Conservation (phyloP, 1,139 yeast species). For the Scheffersomyces insectosa region DNA sequence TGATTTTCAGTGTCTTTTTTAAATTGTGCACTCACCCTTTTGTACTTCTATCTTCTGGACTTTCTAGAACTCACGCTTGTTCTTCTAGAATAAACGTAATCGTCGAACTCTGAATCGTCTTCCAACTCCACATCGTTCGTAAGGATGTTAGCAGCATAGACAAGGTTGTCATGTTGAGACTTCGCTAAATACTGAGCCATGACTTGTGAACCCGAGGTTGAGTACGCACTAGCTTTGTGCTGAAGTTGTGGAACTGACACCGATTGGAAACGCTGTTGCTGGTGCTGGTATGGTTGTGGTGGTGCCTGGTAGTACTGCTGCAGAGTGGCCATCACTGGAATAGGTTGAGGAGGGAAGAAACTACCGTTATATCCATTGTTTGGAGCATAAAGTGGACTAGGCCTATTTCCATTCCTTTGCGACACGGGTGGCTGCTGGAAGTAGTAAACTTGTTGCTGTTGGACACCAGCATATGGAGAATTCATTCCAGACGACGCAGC, state of each 20-base stretch:
- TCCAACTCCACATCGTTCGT: constrained; percentile 18
- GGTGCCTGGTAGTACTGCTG: constrained; percentile 10
- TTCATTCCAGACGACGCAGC: constrained; percentile 7
- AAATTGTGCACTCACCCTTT: background rate
- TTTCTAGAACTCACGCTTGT: background rate
- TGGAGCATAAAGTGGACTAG: background rate
- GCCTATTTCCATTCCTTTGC: background rate
- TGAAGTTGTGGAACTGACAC: constrained; percentile 1
- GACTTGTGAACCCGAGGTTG: constrained; percentile 68
- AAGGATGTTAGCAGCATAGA: constrained; percentile 56
- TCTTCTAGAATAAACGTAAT: constrained; percentile 1
- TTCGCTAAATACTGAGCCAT: constrained; percentile 78
- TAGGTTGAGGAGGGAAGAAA: constrained; percentile 9
- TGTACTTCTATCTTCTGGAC: constrained; percentile 1
- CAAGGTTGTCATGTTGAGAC: constrained; percentile 60
- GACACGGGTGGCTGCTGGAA: background rate
- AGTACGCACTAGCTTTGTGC: constrained; percentile 12
- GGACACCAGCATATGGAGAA: constrained; percentile 17
- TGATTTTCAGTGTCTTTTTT: background rate
- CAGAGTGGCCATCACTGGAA: constrained; percentile 1
- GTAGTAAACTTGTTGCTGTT: constrained; percentile 16
- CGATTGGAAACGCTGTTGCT: background rate
- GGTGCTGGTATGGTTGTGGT: constrained; percentile 1
- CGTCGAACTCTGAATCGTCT: constrained; percentile 5
- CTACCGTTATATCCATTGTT: background rate